Evolutionary conservation across 192 early-diverging fungal genomes (phyloP), one percentile per base, ranked within the genome.

Genomic region (Gryganskiella cystojenkinii): DNA sequence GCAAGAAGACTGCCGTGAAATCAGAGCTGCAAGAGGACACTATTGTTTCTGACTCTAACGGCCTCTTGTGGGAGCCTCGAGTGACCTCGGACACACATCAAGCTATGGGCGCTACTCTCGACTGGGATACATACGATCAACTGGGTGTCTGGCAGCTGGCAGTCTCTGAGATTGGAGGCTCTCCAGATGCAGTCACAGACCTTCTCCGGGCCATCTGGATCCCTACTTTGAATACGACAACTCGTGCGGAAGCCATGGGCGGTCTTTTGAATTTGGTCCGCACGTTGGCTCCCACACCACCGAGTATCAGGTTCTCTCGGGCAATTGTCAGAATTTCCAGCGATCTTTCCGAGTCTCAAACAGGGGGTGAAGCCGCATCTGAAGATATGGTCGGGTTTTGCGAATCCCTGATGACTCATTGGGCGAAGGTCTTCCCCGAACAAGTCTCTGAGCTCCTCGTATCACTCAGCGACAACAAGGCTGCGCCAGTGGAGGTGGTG

Each of bases 101-200:
- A 1, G 54, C 76, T 0, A 49, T 84, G 2, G 70, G 71, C 0
- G 46, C 45, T 4, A 81, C 80, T 4, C 52, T 86, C 43, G 83
- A 85, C 0, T 70, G 82, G 59, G 86, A 82, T 24, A 79, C 82
- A 4, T 90, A 82, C 51, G 86, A 90, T 45, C 88, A 87, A 35
- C 74, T 87, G 52, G 87, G 85, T 37, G 30, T 90, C 37, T 90
- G 88, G 88, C 86, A 90, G 57, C 33, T 90, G 49, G 33, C 85
- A 2, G 55, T 44, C 0, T 83, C 84, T 0, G 88, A 87, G 56
- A 10, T 84, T 2, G 57, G 66, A 7, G 88, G 80, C 8, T 63
- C 75, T 14, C 4, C 55, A 7, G 27, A 20, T 2, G 59, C 68
- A 0, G 61, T 72, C 13, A n/a, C 30, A 0, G 19, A 11, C 1